These are phyloP conservation scores for Crithidia acanthocephali DNA, from an alignment of 208 protist species.

Conservation along the genomic window DNA sequence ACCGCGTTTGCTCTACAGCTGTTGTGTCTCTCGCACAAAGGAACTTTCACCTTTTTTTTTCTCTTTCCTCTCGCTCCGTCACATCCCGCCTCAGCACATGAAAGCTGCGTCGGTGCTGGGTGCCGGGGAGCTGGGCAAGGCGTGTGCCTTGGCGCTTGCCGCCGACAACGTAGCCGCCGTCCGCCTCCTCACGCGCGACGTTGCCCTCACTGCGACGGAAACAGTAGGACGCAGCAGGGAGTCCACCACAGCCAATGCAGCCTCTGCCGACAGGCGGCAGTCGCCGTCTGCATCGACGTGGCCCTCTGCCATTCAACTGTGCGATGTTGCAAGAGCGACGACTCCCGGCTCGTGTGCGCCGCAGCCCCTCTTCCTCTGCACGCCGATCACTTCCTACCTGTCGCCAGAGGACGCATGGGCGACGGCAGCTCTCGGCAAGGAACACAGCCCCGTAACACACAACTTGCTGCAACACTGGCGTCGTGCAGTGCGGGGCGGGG, in stretches of 20 bases:
- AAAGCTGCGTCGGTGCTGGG: conserved; percentile 59
- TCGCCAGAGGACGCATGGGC: conserved; percentile 18
- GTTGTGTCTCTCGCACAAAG: too few species aligned
- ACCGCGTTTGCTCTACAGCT: too few species aligned
- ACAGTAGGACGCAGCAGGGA: too few species aligned
- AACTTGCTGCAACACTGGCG: conserved; percentile 31
- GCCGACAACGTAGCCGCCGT: conserved; percentile 28
- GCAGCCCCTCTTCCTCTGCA: conserved; percentile 38
- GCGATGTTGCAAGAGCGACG: neutral
- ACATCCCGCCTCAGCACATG: too few species aligned
- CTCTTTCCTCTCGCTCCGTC: neutral
- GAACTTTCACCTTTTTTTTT: neutral
- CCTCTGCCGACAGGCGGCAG: neutral
- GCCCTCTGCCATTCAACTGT: conserved; percentile 8
- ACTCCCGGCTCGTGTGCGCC: neutral
- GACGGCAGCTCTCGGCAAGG: conserved; percentile 9
- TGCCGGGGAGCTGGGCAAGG: conserved; percentile 66
- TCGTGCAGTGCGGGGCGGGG: neutral
- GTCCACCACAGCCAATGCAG: neutral
- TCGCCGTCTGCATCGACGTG: neutral
- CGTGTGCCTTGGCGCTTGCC: conserved; percentile 69
- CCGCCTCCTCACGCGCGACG: conserved; percentile 29
- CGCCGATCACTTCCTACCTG: conserved; percentile 28
- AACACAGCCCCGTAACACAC: conserved; percentile 20
- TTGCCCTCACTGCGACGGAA: neutral